Conservation (phyloP, 1,284 basidiomycete genomes). For the Agroathelia rolfsii region DNA sequence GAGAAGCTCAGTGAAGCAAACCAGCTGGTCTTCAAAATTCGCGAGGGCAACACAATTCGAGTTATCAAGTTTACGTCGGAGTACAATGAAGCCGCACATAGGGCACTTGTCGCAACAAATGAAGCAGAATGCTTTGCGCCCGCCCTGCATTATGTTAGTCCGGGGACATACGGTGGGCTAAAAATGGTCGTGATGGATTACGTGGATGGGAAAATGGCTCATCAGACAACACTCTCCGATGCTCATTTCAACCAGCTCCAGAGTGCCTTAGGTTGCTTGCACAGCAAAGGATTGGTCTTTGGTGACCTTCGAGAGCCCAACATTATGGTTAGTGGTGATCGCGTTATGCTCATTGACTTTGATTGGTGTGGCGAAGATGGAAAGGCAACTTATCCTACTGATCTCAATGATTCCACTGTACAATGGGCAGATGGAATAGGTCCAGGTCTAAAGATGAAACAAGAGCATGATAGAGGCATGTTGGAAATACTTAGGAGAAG, state of each 20-base stretch:
- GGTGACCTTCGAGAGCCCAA: conserved; percentile 10
- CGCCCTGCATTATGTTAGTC: conserved; percentile 8
- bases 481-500: no score
- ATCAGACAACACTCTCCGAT: no score
- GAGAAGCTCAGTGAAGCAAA: no score
- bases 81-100: conserved; percentile 11
- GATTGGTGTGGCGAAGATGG: conserved; percentile 8
- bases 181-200: conserved; percentile 10
- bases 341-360: conserved; percentile 8
- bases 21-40: no score
- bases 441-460: no score
- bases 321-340: conserved; percentile 5
- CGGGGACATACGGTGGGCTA: conserved; percentile 7
- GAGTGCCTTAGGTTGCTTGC: conserved; percentile 5
- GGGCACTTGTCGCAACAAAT: conserved; percentile 2
- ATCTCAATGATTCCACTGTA: no score
- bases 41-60: no score
- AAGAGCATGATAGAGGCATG: no score
- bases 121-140: no score
- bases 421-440: no score
- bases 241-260: no score
- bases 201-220: conserved; percentile 5
- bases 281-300: conserved; percentile 6
- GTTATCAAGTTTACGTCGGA: conserved; percentile 14
- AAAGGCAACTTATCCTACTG: conserved; percentile 7